A percentile compares a stretch with the other conserved stretches of the same genome.
Conservation (phyloP, 1,284 basidiomycete genomes). For the Irpex rosettiformis region DNA sequence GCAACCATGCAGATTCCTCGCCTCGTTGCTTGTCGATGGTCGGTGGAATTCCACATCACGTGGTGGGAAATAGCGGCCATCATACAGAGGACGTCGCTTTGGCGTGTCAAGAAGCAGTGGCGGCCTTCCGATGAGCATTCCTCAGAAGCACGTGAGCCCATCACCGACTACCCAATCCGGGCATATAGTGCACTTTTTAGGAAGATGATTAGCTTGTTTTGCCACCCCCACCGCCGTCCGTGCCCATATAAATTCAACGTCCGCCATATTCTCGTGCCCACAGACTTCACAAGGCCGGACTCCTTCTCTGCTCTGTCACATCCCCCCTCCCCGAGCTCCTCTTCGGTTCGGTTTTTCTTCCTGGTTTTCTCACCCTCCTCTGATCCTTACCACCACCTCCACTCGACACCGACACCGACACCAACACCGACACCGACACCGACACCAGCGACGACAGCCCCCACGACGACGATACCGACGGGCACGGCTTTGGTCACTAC, state of each 20-base stretch:
- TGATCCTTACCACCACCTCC: conserved; percentile 7
- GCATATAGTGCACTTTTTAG: neutral
- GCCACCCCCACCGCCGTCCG: no score
- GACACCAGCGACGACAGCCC: conserved; percentile 3
- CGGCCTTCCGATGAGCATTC: neutral
- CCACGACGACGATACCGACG: no score
- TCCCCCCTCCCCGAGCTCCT: conserved; percentile 7
- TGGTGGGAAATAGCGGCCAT: neutral
- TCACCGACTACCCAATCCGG: neutral
- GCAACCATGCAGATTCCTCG: neutral
- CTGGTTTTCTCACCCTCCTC: conserved; percentile 14
- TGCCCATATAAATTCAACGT: neutral
- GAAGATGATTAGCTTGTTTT: conserved; percentile 8
- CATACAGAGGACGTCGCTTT: neutral
- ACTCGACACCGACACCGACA: conserved; percentile 6
- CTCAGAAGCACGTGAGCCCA: neutral
- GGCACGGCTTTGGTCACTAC: no score
- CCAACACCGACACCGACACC: conserved; percentile 3
- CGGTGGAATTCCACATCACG: neutral
- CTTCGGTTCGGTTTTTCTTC: conserved; percentile 3
- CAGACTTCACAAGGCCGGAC: neutral
- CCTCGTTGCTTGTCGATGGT: neutral
- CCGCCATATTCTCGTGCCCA: conserved; percentile 2
- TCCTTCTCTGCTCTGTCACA: neutral
- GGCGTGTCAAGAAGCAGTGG: neutral